A percentile compares a stretch with the other conserved stretches of the same genome.
These are phyloP conservation scores for Buddleja alternifolia DNA, from an alignment of 257 asterid genomes.

Conservation along the genomic window DNA sequence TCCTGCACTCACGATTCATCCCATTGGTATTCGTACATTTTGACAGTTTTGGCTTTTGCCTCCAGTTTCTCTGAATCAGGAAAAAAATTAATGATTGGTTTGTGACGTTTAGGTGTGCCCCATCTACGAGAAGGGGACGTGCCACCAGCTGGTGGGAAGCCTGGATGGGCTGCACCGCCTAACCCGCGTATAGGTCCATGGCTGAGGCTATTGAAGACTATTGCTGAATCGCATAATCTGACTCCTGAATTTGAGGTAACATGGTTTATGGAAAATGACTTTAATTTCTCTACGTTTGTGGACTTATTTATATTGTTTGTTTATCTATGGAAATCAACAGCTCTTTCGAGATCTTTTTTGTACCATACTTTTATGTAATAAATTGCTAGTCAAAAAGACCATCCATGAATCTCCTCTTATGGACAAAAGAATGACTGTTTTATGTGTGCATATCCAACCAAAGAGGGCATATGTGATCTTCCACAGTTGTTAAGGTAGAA, in stretches of 20 bases:
- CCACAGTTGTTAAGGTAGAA: no score
- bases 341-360: background rate
- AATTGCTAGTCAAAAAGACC: background rate
- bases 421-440: no score
- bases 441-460: no score
- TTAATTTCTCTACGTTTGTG: background rate
- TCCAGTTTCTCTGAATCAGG: background rate
- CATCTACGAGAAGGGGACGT: conserved; percentile 39
- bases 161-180: conserved; percentile 51
- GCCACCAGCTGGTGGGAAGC: conserved; percentile 39
- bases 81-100: background rate
- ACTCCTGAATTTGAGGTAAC: conserved; percentile 43
- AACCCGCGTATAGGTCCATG: conserved; percentile 47
- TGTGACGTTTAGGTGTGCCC: conserved; percentile 37
- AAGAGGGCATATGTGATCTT: no score
- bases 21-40: conserved; percentile 34
- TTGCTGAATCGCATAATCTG: conserved; percentile 38
- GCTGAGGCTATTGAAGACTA: conserved; percentile 39
- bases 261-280: background rate
- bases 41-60: background rate
- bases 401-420: no score
- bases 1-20: conserved; percentile 45
- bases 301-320: background rate
- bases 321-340: no score
- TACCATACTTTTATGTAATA: no score